Conservation (phyloP, 1,139 yeast species). For the Hansenula sp. region DNA sequence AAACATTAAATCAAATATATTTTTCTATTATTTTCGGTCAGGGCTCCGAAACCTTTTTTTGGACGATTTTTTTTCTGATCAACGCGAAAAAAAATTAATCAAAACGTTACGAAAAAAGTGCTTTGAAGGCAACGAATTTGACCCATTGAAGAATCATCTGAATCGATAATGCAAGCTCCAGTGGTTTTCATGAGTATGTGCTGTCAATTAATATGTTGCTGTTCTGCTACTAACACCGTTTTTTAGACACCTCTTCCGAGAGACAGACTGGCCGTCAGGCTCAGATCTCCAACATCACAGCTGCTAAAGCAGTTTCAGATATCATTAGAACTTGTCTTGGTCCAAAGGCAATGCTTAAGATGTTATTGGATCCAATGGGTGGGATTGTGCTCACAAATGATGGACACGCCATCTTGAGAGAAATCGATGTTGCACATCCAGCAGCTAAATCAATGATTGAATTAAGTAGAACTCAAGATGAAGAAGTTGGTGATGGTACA, state of each 20-base stretch:
- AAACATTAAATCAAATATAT: neutral
- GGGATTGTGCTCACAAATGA: conserved; percentile 97
- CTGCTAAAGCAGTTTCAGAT: conserved; percentile 98
- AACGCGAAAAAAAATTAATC: neutral
- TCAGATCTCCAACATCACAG: conserved; percentile 93
- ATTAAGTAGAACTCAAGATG: conserved; percentile 95
- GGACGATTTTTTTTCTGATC: too few relatives aligned
- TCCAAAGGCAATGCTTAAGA: conserved; percentile 98
- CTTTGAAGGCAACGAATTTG: neutral
- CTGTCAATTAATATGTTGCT: neutral
- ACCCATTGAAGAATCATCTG: neutral
- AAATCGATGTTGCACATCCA: conserved; percentile 91
- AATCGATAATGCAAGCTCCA: conserved; percentile 60
- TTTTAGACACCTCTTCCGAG: conserved; percentile 67
- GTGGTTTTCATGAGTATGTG: conserved; percentile 52
- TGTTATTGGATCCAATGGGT: conserved; percentile 98
- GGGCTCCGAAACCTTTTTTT: too few relatives aligned
- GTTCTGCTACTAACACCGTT: neutral
- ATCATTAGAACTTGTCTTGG: conserved; percentile 97
- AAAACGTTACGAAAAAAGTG: neutral
- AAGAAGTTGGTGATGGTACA: conserved; percentile 98
- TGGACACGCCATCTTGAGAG: conserved; percentile 91
- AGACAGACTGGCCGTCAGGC: conserved; percentile 98
- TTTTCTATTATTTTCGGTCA: neutral
- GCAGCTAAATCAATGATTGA: conserved; percentile 99